phyloP scores from a whole-genome alignment of 805 yeast genomes.

The Huiozyma naganishii region DNA sequence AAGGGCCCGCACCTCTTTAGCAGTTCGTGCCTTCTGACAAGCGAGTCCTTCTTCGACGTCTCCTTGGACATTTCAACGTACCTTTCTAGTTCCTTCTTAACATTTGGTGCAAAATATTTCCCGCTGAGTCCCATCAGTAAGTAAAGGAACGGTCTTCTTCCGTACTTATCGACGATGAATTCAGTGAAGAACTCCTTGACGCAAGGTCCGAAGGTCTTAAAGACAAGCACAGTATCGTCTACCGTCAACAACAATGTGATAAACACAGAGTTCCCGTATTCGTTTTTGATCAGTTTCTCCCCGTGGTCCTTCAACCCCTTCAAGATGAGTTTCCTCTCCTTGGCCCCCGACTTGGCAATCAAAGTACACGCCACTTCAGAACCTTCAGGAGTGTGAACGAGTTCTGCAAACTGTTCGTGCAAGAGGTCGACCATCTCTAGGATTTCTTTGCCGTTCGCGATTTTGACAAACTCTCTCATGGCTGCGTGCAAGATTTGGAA shows the following conservation, averaged over 20 bases:
- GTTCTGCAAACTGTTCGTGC: conserved; percentile 83
- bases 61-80: conserved; percentile 51
- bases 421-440: conserved; percentile 75
- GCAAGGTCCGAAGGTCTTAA: conserved; percentile 48
- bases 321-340: conserved; percentile 76
- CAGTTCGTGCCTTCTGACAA: conserved; percentile 63
- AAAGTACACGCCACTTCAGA: conserved; percentile 78
- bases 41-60: conserved; percentile 81
- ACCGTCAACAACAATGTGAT: conserved; percentile 73
- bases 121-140: conserved; percentile 69
- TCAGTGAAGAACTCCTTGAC: conserved; percentile 46
- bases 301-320: conserved; percentile 67
- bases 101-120: conserved; percentile 68
- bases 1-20: conserved; percentile 53
- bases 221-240: conserved; percentile 82
- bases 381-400: conserved; percentile 93
- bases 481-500: conserved; percentile 94
- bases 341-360: conserved; percentile 76
- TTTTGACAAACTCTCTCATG: conserved; percentile 76
- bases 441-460: conserved; percentile 55
- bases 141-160: conserved; percentile 82
- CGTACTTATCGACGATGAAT: conserved; percentile 58
- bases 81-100: conserved; percentile 46
- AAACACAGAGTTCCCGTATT: conserved; percentile 74
- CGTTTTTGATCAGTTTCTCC: conserved; percentile 67